Evolutionary conservation across 306 rosid genomes (phyloP), one percentile per base, ranked within the genome.

Genomic region (Cucumis cinereus): DNA sequence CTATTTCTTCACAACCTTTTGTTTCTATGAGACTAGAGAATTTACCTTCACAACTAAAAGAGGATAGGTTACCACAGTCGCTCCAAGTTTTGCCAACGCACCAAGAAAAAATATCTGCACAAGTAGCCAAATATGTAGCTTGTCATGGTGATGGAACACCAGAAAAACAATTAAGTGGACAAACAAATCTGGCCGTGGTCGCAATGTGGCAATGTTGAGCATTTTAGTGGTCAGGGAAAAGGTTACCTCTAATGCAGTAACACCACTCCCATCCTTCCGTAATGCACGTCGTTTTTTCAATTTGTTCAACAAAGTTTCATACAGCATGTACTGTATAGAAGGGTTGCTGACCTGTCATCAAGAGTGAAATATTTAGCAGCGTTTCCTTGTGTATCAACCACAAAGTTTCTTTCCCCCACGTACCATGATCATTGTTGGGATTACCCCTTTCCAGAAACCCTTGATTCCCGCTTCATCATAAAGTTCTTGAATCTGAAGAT

Each of bases 41-140:
- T 73, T 77, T 89, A 94, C 99, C 99, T 94, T 94, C 47, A 94
- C 92, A 77, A 94, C 99, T 67, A 94, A 80, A 57, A 94, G 90
- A 75, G 99, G 99, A 88, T 94, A 94, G 4, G 96, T 94, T 66
- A 94, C 86, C 55, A 90, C 87, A 16, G 99, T 94, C 70, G 99
- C 99, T 79, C 99, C 98, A 64, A 94, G 93, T 85, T 94, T 94
- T 41, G 98, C 98, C 61, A 94, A 70, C 41, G 98, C 98, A 66
- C 98, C 97, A 64, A 92, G 95, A 78, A 92, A 82, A 89, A 94
- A 94, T 64, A 90, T 78, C 99, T 94, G 85, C 56, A 56, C 64
- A 79, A 79, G 77, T 16, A 73, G 78, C 64, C 78, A 88, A 77
- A 72, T 75, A 41, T 55, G 72, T 63, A 85, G 77, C 77, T 70